Evolutionary conservation across 805 yeast genomes (phyloP).

Genomic region (Lipomyces orientalis): DNA sequence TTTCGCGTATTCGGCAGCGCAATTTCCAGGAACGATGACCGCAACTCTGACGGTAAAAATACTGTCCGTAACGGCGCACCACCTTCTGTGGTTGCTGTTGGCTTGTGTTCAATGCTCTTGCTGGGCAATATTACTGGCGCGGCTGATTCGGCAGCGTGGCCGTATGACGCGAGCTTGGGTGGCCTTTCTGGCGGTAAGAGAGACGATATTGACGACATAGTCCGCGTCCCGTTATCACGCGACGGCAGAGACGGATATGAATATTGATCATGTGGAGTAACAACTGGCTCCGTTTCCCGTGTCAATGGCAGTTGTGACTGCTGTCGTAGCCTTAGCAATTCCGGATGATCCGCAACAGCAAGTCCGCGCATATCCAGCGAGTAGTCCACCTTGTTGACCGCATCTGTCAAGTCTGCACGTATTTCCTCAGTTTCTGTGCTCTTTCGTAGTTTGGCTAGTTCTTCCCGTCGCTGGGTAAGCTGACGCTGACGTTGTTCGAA

Average conservation of each 20-base stretch:
- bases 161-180: slow-evolving; percentile 14
- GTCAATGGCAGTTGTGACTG: not conserved
- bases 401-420: not conserved
- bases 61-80: slow-evolving; percentile 60
- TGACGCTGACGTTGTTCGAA: slow-evolving; percentile 10
- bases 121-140: slow-evolving; percentile 12
- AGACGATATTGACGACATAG: not conserved
- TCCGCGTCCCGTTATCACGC: not conserved
- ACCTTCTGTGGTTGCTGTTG: slow-evolving; percentile 56
- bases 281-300: not conserved
- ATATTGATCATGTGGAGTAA: not conserved
- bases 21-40: slow-evolving; percentile 52
- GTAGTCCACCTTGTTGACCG: not conserved
- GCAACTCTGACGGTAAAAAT: slow-evolving; percentile 55
- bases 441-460: slow-evolving; percentile 18
- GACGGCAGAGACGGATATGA: slow-evolving; percentile 15
- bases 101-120: slow-evolving; percentile 29
- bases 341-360: slow-evolving; percentile 23
- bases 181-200: slow-evolving; percentile 4
- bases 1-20: slow-evolving; percentile 57
- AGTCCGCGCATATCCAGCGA: slow-evolving; percentile 26
- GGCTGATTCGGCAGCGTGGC: not conserved
- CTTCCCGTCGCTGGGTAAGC: slow-evolving; percentile 17
- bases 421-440: slow-evolving; percentile 11
- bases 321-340: slow-evolving; percentile 12